Percentiles rank a stretch among this genome's conserved stretches.
Conservation (phyloP, 2,329 filamentous ascomycete genomes). For the Aspergillus caelatus region DNA sequence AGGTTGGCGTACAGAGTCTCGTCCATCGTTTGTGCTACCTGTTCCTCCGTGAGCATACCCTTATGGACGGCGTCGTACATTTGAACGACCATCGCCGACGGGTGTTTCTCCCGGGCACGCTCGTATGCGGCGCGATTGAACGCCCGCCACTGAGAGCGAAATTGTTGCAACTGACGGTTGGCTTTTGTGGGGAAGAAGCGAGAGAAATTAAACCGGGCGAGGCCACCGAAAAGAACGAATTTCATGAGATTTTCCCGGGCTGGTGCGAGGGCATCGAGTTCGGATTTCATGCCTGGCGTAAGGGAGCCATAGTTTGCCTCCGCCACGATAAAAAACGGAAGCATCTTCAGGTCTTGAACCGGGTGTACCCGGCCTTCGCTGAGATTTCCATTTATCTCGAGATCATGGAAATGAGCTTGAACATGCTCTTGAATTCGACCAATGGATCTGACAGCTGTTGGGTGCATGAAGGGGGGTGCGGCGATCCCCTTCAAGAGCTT, state of each 20-base stretch:
- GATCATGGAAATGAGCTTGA: slow-evolving; percentile 1
- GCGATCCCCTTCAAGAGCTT: background rate
- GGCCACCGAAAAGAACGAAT: slow-evolving; percentile 38
- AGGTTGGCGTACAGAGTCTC: slow-evolving; percentile 53
- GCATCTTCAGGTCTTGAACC: slow-evolving; percentile 32
- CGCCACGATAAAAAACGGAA: slow-evolving; percentile 45
- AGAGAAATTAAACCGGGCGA: slow-evolving; percentile 30
- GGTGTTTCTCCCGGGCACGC: slow-evolving; percentile 1
- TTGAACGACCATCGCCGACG: slow-evolving; percentile 11
- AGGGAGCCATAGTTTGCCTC: slow-evolving; percentile 43
- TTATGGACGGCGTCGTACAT: slow-evolving; percentile 15
- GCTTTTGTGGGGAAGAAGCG: slow-evolving; percentile 18
- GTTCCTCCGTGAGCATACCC: slow-evolving; percentile 27
- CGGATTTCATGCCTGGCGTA: slow-evolving; percentile 19
- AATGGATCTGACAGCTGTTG: background rate
- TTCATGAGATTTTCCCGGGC: slow-evolving; percentile 37
- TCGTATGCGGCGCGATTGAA: slow-evolving; percentile 37
- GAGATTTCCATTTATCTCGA: background rate
- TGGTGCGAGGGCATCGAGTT: slow-evolving; percentile 27
- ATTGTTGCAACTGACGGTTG: slow-evolving; percentile 30
- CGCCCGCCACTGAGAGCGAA: slow-evolving; percentile 32
- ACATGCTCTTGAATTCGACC: slow-evolving; percentile 11
- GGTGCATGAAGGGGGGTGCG: slow-evolving; percentile 1
- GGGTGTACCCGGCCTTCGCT: slow-evolving; percentile 21
- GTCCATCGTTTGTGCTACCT: slow-evolving; percentile 49